Conservation (phyloP, 306 rosid species). For the Corylus americana region DNA sequence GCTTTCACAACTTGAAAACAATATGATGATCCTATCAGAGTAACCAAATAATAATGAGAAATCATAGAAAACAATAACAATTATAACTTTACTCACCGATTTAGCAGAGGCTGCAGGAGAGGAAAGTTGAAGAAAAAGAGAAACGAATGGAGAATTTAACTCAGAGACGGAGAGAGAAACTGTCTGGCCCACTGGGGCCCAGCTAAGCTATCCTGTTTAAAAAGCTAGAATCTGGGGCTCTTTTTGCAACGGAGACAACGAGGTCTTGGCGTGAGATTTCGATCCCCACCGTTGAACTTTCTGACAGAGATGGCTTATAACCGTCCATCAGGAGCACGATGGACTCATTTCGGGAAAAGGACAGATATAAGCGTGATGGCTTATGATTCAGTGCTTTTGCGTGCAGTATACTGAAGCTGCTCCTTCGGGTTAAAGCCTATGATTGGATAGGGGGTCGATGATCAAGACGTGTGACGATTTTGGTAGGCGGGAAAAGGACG, state of each 20-base stretch:
- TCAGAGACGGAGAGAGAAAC: not conserved
- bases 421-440: not conserved
- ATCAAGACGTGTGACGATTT: not conserved
- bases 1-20: not conserved
- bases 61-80: not conserved
- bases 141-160: slow-evolving; percentile 27
- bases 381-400: not conserved
- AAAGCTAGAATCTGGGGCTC: not conserved
- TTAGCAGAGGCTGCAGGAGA: slow-evolving; percentile 3
- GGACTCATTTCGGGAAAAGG: not conserved
- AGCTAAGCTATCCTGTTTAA: not conserved
- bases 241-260: not conserved
- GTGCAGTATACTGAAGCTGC: not conserved
- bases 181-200: slow-evolving; percentile 35
- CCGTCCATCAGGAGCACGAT: slow-evolving; percentile 30
- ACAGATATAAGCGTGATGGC: not conserved
- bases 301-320: not conserved
- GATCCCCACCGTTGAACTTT: slow-evolving; percentile 22
- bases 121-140: slow-evolving; percentile 17
- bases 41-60: not conserved
- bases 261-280: not conserved
- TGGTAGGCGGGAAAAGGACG: slow-evolving; percentile 2
- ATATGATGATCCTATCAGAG: not conserved
- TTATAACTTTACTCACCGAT: slow-evolving; percentile 1
- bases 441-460: not conserved